phyloP scores from a whole-genome alignment of 2,329 filamentous ascomycete species.

The Monilinia laxa region DNA sequence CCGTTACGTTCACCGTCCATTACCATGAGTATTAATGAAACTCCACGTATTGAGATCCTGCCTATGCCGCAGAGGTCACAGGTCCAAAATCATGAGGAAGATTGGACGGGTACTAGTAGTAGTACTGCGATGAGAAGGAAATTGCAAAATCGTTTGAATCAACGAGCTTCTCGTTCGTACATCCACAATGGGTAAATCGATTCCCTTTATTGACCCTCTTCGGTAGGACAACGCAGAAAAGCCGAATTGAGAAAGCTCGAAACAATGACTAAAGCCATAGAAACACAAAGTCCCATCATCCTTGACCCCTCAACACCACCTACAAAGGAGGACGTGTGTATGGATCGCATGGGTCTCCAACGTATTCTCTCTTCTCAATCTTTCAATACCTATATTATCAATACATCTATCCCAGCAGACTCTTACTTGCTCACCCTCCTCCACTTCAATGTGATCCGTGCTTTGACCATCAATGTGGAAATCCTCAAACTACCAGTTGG shows the following conservation, averaged over 20 bases:
- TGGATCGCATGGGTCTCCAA: slow-evolving; percentile 12
- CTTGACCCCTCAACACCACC: not conserved
- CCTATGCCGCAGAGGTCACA: slow-evolving; percentile 27
- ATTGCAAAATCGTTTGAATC: slow-evolving; percentile 37
- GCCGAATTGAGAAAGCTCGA: not conserved
- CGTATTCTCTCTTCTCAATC: slow-evolving; percentile 1
- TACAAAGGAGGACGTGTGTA: slow-evolving; percentile 10
- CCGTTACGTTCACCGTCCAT: too few species aligned
- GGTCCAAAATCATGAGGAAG: slow-evolving; percentile 32
- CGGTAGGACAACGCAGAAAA: slow-evolving; percentile 15
- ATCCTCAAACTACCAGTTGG: slow-evolving; percentile 34
- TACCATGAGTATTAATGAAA: too few species aligned
- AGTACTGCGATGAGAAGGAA: slow-evolving; percentile 35
- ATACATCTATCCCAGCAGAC: slow-evolving; percentile 27
- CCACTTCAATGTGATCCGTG: slow-evolving; percentile 44
- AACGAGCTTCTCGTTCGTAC: slow-evolving; percentile 36
- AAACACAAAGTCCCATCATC: not conserved
- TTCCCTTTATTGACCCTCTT: not conserved
- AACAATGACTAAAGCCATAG: not conserved
- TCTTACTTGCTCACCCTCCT: slow-evolving; percentile 41
- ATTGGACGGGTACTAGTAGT: slow-evolving; percentile 42
- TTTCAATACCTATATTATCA: slow-evolving; percentile 22
- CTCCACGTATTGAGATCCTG: too few species aligned
- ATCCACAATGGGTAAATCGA: too few species aligned
- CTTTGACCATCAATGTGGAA: slow-evolving; percentile 40